A percentile compares a stretch with the other conserved stretches of the same genome.
phyloP scores from a whole-genome alignment of 345 rosid species.

The Psidium guajava region DNA sequence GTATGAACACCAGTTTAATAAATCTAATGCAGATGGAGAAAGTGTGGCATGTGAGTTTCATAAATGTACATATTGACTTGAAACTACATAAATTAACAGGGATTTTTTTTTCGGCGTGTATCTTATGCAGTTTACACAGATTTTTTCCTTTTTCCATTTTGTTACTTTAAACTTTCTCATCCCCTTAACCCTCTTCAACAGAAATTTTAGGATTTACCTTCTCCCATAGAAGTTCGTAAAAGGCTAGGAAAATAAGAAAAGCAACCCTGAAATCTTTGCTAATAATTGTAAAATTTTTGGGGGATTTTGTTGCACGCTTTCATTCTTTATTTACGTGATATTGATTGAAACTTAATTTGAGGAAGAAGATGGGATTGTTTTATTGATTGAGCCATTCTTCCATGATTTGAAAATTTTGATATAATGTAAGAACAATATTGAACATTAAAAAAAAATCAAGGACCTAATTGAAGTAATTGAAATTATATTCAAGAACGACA shows the following conservation, averaged over 20 bases:
- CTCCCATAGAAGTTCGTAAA: neutral
- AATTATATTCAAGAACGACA: neutral
- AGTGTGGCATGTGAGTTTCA: neutral
- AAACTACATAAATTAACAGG: neutral
- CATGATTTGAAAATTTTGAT: neutral
- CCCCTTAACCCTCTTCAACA: neutral
- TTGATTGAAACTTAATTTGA: neutral
- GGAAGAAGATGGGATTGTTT: neutral
- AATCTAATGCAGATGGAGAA: neutral
- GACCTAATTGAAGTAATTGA: neutral
- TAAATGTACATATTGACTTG: neutral
- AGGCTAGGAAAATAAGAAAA: neutral
- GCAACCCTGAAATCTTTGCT: neutral
- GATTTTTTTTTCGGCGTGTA: neutral
- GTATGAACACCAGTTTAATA: neutral
- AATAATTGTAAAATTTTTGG: neutral
- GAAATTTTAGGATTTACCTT: neutral
- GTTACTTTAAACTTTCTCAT: neutral
- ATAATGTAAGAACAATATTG: neutral
- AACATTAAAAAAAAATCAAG: neutral
- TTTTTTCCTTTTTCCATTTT: neutral
- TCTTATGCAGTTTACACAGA: neutral
- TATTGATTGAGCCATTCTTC: neutral
- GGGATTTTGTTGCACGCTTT: neutral
- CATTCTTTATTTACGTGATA: neutral